phyloP scores from a whole-genome alignment of 73 alveolate genomes.

The Tetrahymena thermophila region DNA sequence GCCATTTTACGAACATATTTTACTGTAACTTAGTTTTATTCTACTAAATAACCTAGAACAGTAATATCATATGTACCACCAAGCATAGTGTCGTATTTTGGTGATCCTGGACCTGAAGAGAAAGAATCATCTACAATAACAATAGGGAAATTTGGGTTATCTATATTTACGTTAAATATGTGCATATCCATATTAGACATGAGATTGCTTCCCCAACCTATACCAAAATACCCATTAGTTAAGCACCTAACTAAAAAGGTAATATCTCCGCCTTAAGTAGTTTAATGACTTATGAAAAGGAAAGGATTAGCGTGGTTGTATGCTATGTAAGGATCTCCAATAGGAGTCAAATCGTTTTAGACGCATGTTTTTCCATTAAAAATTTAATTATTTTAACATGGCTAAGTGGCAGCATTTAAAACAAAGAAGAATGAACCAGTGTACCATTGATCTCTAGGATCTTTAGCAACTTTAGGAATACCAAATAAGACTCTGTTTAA shows the following conservation, averaged over 20 bases:
- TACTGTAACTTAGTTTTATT: background rate
- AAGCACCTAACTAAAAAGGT: background rate
- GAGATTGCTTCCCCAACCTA: background rate
- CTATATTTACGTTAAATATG: background rate
- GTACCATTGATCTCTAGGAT: background rate
- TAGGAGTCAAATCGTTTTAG: background rate
- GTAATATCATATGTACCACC: background rate
- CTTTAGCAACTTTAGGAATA: background rate
- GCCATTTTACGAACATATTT: background rate
- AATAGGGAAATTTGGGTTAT: background rate
- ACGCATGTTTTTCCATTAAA: background rate
- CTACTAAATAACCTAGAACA: background rate
- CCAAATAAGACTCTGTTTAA: background rate
- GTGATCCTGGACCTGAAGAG: background rate
- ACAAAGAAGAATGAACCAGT: background rate
- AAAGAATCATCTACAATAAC: background rate
- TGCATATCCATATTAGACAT: background rate
- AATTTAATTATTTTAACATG: background rate
- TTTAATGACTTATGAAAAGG: background rate
- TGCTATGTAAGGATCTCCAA: background rate
- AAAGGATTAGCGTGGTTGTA: background rate
- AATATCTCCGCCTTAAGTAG: background rate
- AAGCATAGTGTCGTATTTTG: background rate
- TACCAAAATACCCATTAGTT: background rate
- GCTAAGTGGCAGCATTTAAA: background rate